These are phyloP conservation scores for Globisporangium barbulae DNA, from an alignment of 352 stramenopile species.

Conservation along the genomic window DNA sequence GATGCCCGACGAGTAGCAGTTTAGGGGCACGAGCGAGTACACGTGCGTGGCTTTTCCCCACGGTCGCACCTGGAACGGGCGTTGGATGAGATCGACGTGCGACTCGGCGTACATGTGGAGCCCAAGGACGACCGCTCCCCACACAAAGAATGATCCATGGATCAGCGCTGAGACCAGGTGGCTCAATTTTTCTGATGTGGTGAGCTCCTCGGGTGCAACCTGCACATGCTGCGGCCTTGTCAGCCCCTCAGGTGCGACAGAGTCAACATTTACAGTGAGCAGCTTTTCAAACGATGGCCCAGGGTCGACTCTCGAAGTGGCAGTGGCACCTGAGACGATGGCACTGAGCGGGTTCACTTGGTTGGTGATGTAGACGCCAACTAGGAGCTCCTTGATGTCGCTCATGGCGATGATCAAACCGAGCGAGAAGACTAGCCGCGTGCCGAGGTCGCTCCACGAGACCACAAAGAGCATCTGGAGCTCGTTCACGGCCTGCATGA, in stretches of 20 bases:
- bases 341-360: neutral
- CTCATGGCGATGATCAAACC: constrained; percentile 1
- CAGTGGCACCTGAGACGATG: neutral
- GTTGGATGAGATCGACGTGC: neutral
- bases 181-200: no score
- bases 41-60: neutral
- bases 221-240: neutral
- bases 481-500: constrained; percentile 1
- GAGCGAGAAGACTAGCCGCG: constrained; percentile 9
- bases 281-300: neutral
- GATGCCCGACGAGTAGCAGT: neutral
- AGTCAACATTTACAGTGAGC: neutral
- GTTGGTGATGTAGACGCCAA: neutral
- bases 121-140: neutral
- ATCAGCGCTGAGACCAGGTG: neutral
- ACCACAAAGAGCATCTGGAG: constrained; percentile 9
- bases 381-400: constrained; percentile 3
- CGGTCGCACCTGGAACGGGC: neutral
- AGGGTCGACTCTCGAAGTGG: neutral
- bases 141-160: neutral
- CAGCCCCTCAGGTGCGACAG: neutral
- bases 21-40: neutral
- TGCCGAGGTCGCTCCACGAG: constrained; percentile 4
- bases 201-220: no score
- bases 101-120: neutral